phyloP scores from a whole-genome alignment of 108 stramenopile species.

The Conticribra weissflogii region DNA sequence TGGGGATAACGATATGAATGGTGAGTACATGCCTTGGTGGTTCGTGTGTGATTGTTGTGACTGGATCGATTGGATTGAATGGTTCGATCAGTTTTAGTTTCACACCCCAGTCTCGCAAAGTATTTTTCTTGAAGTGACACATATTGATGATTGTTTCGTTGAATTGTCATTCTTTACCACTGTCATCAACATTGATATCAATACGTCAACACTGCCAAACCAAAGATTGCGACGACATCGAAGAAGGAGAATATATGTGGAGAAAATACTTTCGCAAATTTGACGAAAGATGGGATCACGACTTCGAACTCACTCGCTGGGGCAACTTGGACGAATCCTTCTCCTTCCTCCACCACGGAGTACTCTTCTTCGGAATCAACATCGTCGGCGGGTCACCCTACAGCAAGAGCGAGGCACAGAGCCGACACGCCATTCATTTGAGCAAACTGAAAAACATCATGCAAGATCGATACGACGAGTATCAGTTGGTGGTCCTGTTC shows the following conservation, averaged over 20 bases:
- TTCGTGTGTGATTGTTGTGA: not conserved
- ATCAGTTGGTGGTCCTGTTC: slow-evolving; percentile 23
- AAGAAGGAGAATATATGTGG: slow-evolving; percentile 53
- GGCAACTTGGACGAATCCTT: slow-evolving; percentile 57
- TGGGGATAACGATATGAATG: slow-evolving; percentile 77
- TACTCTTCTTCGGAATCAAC: slow-evolving; percentile 74
- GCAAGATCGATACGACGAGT: slow-evolving; percentile 10
- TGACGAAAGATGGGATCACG: slow-evolving; percentile 43
- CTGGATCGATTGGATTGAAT: not conserved
- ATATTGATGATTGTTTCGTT: not conserved
- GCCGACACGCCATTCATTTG: slow-evolving; percentile 46
- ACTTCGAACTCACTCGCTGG: slow-evolving; percentile 44
- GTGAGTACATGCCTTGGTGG: slow-evolving; percentile 3
- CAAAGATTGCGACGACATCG: slow-evolving; percentile 56
- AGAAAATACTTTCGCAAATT: slow-evolving; percentile 51
- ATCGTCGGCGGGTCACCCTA: slow-evolving; percentile 49
- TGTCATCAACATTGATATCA: too few relatives aligned
- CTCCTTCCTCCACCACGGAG: slow-evolving; percentile 57
- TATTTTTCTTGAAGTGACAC: too few relatives aligned
- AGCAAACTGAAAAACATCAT: slow-evolving; percentile 13
- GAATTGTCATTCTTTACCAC: not conserved
- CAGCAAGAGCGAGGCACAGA: slow-evolving; percentile 48
- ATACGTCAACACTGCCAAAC: too few relatives aligned
- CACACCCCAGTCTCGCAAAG: too few relatives aligned
- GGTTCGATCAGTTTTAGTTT: too few relatives aligned